These are phyloP conservation scores for Penicillium salamii DNA, from an alignment of 495 filamentous ascomycete genomes.

Conservation along the genomic window DNA sequence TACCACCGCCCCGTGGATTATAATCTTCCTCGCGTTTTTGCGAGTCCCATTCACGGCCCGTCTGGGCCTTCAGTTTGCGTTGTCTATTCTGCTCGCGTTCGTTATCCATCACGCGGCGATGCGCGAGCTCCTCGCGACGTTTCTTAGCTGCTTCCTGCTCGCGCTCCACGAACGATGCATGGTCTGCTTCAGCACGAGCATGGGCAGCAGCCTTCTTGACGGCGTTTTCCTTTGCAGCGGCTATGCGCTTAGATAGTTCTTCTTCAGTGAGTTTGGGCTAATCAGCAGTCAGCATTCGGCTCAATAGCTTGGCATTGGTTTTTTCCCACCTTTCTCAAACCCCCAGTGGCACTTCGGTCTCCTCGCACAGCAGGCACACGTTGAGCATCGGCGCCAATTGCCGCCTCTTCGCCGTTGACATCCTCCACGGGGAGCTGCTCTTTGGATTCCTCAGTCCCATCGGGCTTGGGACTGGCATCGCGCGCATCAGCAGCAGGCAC, in stretches of 20 bases:
- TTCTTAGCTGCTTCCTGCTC: conserved; percentile 57
- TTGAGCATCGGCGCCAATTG: conserved; percentile 26
- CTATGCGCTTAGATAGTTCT: conserved; percentile 59
- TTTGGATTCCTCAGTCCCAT: conserved; percentile 21
- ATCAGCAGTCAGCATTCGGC: neutral
- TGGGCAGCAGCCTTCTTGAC: conserved; percentile 57
- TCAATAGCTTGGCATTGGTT: neutral
- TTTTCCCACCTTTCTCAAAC: conserved; percentile 45
- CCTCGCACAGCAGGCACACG: conserved; percentile 60
- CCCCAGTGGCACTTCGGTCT: conserved; percentile 67
- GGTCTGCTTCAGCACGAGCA: conserved; percentile 64
- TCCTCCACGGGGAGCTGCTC: conserved; percentile 22
- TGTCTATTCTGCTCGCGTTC: conserved; percentile 71
- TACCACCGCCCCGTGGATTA: conserved; percentile 43
- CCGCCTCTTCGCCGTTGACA: conserved; percentile 10
- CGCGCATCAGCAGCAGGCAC: conserved; percentile 16
- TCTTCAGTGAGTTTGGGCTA: conserved; percentile 68
- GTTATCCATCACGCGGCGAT: conserved; percentile 59
- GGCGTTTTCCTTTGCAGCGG: conserved; percentile 57
- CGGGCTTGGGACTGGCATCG: conserved; percentile 12
- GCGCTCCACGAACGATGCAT: conserved; percentile 62
- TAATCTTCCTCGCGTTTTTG: conserved; percentile 67
- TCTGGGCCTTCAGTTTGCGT: conserved; percentile 64
- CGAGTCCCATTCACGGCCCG: conserved; percentile 73
- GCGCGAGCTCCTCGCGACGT: conserved; percentile 52